A percentile compares a stretch with the other conserved stretches of the same genome.
Evolutionary conservation across 139 green algal genomes (phyloP).

Genomic region (Astrephomene gubernaculifera): DNA sequence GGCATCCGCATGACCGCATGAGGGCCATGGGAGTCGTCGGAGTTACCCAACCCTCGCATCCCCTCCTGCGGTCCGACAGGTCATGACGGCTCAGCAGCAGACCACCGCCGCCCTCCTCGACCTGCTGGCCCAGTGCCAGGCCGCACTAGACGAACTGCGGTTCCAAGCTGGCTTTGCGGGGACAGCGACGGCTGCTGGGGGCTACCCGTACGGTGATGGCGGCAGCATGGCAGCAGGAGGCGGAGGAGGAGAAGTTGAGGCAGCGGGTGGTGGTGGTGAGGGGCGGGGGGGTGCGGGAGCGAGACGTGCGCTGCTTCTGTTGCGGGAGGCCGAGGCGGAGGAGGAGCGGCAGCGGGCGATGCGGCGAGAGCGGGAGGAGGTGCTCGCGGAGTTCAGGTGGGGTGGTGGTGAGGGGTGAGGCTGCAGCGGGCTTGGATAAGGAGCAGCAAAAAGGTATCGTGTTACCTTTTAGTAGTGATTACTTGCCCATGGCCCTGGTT

Average conservation of each 20-base stretch:
- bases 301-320: slow-evolving; percentile 22
- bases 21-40: no score
- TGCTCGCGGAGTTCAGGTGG: slow-evolving; percentile 61
- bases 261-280: neutral
- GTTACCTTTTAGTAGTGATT: neutral
- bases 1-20: no score
- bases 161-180: no score
- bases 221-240: neutral
- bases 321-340: slow-evolving; percentile 21
- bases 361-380: slow-evolving; percentile 50
- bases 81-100: slow-evolving; percentile 65
- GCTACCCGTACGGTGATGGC: neutral
- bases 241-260: neutral
- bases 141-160: slow-evolving; percentile 5
- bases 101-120: slow-evolving; percentile 69
- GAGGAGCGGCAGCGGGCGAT: slow-evolving; percentile 33
- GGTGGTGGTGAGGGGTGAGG: no score
- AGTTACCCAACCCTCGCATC: no score
- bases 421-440: no score
- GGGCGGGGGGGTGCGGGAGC: slow-evolving; percentile 1
- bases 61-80: neutral
- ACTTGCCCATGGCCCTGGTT: no score
- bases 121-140: slow-evolving; percentile 18
- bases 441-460: neutral
- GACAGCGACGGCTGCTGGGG: no score